Evolutionary conservation across 2,329 filamentous ascomycete genomes (phyloP).

Genomic region (Sphaerulina populicola): DNA sequence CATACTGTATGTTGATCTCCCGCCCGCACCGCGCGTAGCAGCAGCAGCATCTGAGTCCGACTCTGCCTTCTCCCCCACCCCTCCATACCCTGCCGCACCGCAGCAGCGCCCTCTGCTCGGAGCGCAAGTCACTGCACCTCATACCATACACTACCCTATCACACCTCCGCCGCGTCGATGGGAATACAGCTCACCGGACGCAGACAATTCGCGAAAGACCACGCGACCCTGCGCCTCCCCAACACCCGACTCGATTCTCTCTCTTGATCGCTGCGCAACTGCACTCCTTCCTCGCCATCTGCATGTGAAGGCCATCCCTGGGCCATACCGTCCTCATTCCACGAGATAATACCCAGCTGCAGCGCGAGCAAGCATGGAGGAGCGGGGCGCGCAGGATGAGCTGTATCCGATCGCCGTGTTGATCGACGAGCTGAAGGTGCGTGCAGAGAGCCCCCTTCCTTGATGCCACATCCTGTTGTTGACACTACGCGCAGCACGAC

Average conservation of each 20-base stretch:
- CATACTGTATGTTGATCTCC: not conserved
- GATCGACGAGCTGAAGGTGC: conserved; percentile 98
- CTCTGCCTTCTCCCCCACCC: not conserved
- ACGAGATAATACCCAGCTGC: conserved; percentile 5
- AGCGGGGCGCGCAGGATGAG: conserved; percentile 85
- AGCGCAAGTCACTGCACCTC: not conserved
- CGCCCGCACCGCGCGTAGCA: not conserved
- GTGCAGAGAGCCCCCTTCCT: conserved; percentile 19
- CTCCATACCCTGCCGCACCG: not conserved
- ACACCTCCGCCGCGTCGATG: not conserved
- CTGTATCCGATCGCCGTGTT: conserved; percentile 99
- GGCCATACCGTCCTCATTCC: conserved; percentile 26
- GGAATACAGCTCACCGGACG: not conserved
- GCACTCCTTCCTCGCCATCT: not conserved
- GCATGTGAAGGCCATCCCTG: conserved; percentile 19
- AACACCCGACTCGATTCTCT: not conserved
- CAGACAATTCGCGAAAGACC: not conserved
- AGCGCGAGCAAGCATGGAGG: conserved; percentile 61
- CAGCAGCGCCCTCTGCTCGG: not conserved
- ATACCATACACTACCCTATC: not conserved
- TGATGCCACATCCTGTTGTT: not conserved
- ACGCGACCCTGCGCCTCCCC: not conserved
- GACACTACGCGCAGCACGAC: conserved; percentile 61
- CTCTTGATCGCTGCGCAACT: conserved; percentile 8
- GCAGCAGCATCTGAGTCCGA: not conserved